Percentiles rank a stretch among this genome's conserved stretches.
phyloP scores from a whole-genome alignment of 176 grass and related monocot genomes.

The Typha latifolia region DNA sequence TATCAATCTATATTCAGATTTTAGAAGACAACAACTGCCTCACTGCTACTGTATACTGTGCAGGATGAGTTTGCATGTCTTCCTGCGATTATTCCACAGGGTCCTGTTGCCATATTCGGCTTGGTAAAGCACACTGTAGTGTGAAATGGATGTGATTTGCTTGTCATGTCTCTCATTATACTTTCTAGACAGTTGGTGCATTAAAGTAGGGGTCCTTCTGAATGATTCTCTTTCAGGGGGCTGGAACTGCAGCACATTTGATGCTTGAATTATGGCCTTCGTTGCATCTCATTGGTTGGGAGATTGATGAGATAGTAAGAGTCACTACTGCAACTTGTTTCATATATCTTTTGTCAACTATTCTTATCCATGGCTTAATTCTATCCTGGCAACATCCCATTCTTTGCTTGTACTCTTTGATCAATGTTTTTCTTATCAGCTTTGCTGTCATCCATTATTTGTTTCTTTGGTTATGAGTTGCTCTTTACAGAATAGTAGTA shows the following conservation, averaged over 20 bases:
- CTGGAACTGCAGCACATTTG: slow-evolving; percentile 63
- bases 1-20: neutral
- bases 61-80: slow-evolving; percentile 88
- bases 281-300: slow-evolving; percentile 76
- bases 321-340: neutral
- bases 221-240: slow-evolving; percentile 45
- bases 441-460: neutral
- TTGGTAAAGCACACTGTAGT: slow-evolving; percentile 58
- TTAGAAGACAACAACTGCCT: neutral
- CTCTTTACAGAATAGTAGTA: no score
- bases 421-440: neutral
- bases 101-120: slow-evolving; percentile 86
- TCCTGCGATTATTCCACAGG: slow-evolving; percentile 57
- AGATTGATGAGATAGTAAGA: slow-evolving; percentile 77
- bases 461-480: neutral
- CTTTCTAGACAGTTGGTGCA: neutral
- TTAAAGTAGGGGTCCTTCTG: slow-evolving; percentile 3
- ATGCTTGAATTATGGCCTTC: slow-evolving; percentile 71
- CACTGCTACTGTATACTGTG: slow-evolving; percentile 9
- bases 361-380: neutral
- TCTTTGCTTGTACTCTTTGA: no score
- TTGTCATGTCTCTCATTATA: neutral
- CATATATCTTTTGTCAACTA: neutral
- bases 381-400: neutral
- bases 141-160: neutral